Conservation (phyloP, 805 yeast species). For the Hanseniaspora nectarophila region DNA sequence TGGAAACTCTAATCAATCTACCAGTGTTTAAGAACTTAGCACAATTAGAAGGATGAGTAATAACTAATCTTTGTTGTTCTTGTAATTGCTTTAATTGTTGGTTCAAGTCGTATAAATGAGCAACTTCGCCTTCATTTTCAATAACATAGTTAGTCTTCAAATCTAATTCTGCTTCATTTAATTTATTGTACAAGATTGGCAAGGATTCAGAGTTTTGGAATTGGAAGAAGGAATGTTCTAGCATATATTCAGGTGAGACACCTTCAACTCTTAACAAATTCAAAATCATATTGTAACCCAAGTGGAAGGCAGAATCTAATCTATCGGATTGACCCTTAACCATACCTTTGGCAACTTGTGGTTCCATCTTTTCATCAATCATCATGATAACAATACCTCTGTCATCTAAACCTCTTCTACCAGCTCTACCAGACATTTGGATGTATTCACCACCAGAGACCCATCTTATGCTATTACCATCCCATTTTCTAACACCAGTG, state of each 20-base stretch:
- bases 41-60: constrained; percentile 83
- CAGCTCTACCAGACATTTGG: constrained; percentile 99
- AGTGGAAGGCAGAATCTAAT: constrained; percentile 91
- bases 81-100: constrained; percentile 60
- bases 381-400: constrained; percentile 98
- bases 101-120: constrained; percentile 71
- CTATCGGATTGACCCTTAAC: constrained; percentile 98
- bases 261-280: constrained; percentile 96
- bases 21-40: constrained; percentile 82
- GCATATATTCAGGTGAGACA: constrained; percentile 93
- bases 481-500: constrained; percentile 96
- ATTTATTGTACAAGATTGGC: constrained; percentile 64
- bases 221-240: constrained; percentile 86
- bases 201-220: constrained; percentile 88
- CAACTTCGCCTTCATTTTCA: constrained; percentile 63
- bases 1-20: constrained; percentile 58
- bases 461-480: constrained; percentile 96
- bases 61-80: constrained; percentile 64
- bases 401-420: constrained; percentile 98
- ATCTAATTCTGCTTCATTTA: constrained; percentile 42
- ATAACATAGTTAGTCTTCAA: constrained; percentile 38
- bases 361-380: constrained; percentile 99
- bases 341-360: constrained; percentile 98
- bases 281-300: constrained; percentile 94
- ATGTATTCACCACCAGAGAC: constrained; percentile 98